Conservation (phyloP, 495 filamentous ascomycete genomes). For the Annulohypoxylon maeteangense region DNA sequence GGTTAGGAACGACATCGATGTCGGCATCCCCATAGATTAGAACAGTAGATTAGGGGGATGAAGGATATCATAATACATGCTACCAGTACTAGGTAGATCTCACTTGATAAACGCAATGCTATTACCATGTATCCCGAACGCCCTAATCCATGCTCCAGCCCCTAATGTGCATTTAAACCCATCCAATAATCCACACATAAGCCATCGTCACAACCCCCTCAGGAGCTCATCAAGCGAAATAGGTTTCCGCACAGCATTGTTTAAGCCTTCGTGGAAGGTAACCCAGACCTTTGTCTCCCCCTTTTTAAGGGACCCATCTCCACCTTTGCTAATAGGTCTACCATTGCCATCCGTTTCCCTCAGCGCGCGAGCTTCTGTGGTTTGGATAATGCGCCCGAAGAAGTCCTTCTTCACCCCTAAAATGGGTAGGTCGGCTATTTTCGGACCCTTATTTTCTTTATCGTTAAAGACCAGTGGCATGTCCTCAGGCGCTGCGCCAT, state of each 20-base stretch:
- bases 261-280: constrained; percentile 94
- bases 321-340: constrained; percentile 50
- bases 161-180: neutral
- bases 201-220: constrained; percentile 62
- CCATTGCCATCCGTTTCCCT: constrained; percentile 54
- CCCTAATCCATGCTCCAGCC: constrained; percentile 12
- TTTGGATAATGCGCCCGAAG: constrained; percentile 78
- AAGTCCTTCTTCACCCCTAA: constrained; percentile 81
- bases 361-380: constrained; percentile 52
- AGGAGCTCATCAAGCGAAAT: constrained; percentile 88
- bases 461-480: constrained; percentile 50
- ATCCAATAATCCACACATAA: neutral
- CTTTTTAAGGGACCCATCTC: constrained; percentile 51
- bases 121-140: constrained; percentile 12
- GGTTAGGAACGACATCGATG: neutral
- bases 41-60: neutral
- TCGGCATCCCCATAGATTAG: neutral
- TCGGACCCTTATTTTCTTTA: constrained; percentile 51
- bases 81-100: constrained; percentile 1
- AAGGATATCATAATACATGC: constrained; percentile 5
- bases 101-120: constrained; percentile 1
- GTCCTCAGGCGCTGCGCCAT: constrained; percentile 41
- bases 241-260: constrained; percentile 94
- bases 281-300: constrained; percentile 81
- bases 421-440: constrained; percentile 42